phyloP scores from a whole-genome alignment of 1,284 basidiomycete genomes.

The Xanthoconium separans region DNA sequence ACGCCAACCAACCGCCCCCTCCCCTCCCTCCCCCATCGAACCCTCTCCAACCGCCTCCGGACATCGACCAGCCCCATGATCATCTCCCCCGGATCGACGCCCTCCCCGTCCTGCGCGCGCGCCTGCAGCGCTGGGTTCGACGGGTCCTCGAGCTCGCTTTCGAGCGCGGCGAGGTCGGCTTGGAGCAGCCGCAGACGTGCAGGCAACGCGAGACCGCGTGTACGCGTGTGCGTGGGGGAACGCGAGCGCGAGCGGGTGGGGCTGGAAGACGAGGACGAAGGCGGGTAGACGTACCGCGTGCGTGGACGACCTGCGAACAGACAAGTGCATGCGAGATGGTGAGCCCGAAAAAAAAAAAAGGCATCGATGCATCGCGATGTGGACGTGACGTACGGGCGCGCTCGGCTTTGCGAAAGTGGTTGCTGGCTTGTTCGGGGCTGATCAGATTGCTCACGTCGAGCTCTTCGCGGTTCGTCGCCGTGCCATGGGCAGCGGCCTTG shows the following conservation, averaged over 20 bases:
- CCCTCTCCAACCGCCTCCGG: constrained; percentile 62
- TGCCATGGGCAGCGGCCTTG: constrained; percentile 31
- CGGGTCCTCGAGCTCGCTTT: constrained; percentile 68
- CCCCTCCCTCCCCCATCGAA: constrained; percentile 63
- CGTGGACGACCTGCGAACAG: constrained; percentile 44
- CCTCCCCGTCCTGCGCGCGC: constrained; percentile 48
- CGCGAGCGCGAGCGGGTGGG: constrained; percentile 18
- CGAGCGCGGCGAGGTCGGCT: constrained; percentile 62
- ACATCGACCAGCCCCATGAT: constrained; percentile 75
- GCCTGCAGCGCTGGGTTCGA: constrained; percentile 58
- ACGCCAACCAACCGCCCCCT: constrained; percentile 63
- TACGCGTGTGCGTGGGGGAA: constrained; percentile 33
- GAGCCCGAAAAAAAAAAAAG: neutral
- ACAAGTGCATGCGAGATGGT: neutral
- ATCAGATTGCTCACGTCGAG: constrained; percentile 51
- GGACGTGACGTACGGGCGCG: constrained; percentile 46
- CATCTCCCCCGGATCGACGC: constrained; percentile 72
- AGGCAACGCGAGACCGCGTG: constrained; percentile 47
- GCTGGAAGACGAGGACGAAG: constrained; percentile 46
- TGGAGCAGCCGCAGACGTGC: constrained; percentile 62
- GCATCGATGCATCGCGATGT: too few relatives aligned
- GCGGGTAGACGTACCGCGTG: constrained; percentile 65
- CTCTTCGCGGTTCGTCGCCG: constrained; percentile 44
- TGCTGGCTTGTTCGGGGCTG: constrained; percentile 59
- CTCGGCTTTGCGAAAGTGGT: constrained; percentile 68